phyloP scores from a whole-genome alignment of 2,329 filamentous ascomycete genomes.

The Phialemonium atrogriseum region DNA sequence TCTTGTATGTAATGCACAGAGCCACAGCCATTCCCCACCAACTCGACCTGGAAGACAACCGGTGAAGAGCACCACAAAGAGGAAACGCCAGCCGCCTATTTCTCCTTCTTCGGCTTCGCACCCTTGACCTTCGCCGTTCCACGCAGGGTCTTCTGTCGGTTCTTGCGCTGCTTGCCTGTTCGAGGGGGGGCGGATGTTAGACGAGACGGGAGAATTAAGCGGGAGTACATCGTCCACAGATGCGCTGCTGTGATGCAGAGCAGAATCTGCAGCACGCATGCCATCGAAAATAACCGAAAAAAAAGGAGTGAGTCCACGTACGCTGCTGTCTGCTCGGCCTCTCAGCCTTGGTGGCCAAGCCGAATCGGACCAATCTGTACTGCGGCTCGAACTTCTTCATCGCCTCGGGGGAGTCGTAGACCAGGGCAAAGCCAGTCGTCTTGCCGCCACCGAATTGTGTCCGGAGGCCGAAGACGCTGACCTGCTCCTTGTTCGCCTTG shows the following conservation, averaged over 20 bases:
- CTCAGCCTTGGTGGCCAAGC: constrained; percentile 89
- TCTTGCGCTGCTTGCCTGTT: constrained; percentile 99
- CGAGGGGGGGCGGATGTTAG: constrained; percentile 7
- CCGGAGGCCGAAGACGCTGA: constrained; percentile 96
- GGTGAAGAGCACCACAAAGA: too few relatives aligned
- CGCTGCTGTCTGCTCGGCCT: constrained; percentile 97
- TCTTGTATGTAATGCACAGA: constrained; percentile 26
- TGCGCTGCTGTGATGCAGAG: too few relatives aligned
- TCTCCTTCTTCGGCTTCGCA: constrained; percentile 88
- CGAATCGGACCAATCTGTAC: constrained; percentile 93
- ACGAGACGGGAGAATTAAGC: too few relatives aligned
- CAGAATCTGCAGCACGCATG: too few relatives aligned
- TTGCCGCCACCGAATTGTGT: constrained; percentile 99
- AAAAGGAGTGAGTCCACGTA: constrained; percentile 50
- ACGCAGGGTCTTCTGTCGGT: constrained; percentile 97
- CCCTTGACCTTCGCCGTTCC: constrained; percentile 98
- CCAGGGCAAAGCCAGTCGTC: constrained; percentile 95
- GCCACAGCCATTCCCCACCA: constrained; percentile 23
- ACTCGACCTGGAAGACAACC: constrained; percentile 17
- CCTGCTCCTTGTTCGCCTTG: constrained; percentile 97
- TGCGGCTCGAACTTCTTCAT: constrained; percentile 99
- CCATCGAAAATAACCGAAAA: too few relatives aligned
- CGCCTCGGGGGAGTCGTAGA: constrained; percentile 97
- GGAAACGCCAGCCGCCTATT: too few relatives aligned
- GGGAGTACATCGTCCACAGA: too few relatives aligned